Conservation (phyloP, 2,329 filamentous ascomycete genomes). For the Lachnellula cervina region DNA sequence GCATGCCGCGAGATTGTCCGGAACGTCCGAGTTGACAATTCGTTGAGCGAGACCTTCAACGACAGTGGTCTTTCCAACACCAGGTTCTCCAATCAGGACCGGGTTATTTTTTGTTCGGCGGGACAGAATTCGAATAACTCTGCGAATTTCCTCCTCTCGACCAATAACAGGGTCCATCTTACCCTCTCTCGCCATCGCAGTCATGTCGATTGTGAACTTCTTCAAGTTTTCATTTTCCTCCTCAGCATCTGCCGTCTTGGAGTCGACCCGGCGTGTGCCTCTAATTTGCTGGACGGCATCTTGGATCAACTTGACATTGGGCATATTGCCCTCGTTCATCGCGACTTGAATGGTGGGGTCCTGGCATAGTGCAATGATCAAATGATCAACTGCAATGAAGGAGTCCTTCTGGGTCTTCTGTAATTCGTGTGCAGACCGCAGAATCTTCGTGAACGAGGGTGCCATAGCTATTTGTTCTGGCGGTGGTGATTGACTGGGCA, state of each 20-base stretch:
- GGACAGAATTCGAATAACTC: slow-evolving; percentile 87
- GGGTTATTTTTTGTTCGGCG: slow-evolving; percentile 98
- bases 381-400: slow-evolving; percentile 89
- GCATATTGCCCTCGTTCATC: slow-evolving; percentile 82
- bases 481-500: slow-evolving; percentile 91
- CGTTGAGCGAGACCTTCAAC: slow-evolving; percentile 93
- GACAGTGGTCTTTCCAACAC: slow-evolving; percentile 97
- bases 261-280: slow-evolving; percentile 89
- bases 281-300: slow-evolving; percentile 88
- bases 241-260: slow-evolving; percentile 90
- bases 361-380: slow-evolving; percentile 80
- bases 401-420: slow-evolving; percentile 98
- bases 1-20: slow-evolving; percentile 90
- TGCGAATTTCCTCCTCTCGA: slow-evolving; percentile 88
- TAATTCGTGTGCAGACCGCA: slow-evolving; percentile 80
- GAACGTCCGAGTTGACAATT: slow-evolving; percentile 95
- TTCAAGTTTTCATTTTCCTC: slow-evolving; percentile 90
- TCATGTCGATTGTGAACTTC: slow-evolving; percentile 99
- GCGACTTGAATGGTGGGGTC: slow-evolving; percentile 68
- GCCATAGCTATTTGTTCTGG: slow-evolving; percentile 83
- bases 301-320: slow-evolving; percentile 85
- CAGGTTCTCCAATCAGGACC: slow-evolving; percentile 93
- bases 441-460: slow-evolving; percentile 73
- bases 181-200: slow-evolving; percentile 88
- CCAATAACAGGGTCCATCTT: slow-evolving; percentile 98